These are phyloP conservation scores for Urtica urens DNA, from an alignment of 306 rosid genomes.

Conservation along the genomic window DNA sequence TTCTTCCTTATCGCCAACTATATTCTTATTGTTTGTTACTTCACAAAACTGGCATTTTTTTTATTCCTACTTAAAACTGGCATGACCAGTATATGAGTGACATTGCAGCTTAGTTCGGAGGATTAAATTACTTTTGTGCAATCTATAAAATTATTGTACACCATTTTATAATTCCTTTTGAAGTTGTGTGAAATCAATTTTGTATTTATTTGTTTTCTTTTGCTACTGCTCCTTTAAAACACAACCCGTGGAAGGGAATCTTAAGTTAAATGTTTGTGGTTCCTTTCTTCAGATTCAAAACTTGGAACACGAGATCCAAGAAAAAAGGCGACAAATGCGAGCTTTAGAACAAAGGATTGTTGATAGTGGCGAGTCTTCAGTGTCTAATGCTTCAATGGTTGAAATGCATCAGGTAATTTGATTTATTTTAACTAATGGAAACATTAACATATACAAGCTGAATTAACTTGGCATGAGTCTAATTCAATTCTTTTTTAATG, in stretches of 20 bases:
- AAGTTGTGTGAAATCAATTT: no score
- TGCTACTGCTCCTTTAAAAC: no score
- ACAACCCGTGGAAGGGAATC: no score
- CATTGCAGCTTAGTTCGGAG: no score
- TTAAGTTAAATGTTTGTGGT: no score
- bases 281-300: conserved; percentile 46
- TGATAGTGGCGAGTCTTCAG: conserved; percentile 74
- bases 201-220: no score
- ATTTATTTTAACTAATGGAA: conserved; percentile 1
- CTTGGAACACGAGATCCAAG: conserved; percentile 85
- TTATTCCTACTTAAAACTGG: no score
- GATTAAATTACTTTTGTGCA: no score
- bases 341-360: conserved; percentile 64
- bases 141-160: no score
- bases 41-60: not conserved
- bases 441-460: not conserved
- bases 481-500: conserved; percentile 10
- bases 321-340: conserved; percentile 85
- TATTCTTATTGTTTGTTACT: not conserved
- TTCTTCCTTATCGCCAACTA: conserved; percentile 1
- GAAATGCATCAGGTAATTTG: conserved; percentile 93
- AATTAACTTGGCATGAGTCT: not conserved
- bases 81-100: no score
- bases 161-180: no score
- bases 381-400: conserved; percentile 64